Percentiles rank a stretch among this genome's conserved stretches.
phyloP scores from a whole-genome alignment of 2,329 filamentous ascomycete species.

The Arthrobotrys entomopaga region DNA sequence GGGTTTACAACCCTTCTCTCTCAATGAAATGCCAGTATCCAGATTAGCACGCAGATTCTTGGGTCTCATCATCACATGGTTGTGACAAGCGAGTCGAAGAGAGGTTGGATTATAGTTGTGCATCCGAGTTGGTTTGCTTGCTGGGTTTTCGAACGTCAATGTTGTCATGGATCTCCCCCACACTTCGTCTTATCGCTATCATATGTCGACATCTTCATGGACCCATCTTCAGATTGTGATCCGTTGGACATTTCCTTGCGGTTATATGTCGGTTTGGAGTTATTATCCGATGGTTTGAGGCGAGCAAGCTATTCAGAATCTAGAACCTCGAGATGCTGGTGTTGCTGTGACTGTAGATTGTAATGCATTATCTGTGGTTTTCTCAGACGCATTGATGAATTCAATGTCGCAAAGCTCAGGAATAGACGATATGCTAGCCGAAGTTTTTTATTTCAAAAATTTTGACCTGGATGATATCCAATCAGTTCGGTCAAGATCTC shows the following conservation, averaged over 20 bases:
- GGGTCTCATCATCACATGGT: constrained; percentile 15
- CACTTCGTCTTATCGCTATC: constrained; percentile 41
- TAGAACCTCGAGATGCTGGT: too few relatives aligned
- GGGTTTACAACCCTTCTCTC: background rate
- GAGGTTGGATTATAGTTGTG: background rate
- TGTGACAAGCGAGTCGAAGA: constrained; percentile 18
- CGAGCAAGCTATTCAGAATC: too few relatives aligned
- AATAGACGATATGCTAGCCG: too few relatives aligned
- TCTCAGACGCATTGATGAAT: too few relatives aligned
- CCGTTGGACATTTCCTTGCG: too few relatives aligned
- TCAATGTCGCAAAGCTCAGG: too few relatives aligned
- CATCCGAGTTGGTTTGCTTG: background rate
- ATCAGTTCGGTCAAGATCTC: too few relatives aligned
- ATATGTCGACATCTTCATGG: constrained; percentile 46
- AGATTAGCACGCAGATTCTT: constrained; percentile 24
- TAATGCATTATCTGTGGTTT: too few relatives aligned
- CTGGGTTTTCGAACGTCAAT: background rate
- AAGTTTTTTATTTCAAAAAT: too few relatives aligned
- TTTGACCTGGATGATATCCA: too few relatives aligned
- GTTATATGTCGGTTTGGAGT: background rate
- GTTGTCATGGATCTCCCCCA: constrained; percentile 13
- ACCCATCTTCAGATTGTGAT: background rate
- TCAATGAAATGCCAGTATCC: constrained; percentile 29
- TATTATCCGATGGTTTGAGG: background rate
- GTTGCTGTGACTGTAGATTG: too few relatives aligned